These are phyloP conservation scores for Eucalyptus polybractea DNA, from an alignment of 345 rosid genomes.

Conservation along the genomic window DNA sequence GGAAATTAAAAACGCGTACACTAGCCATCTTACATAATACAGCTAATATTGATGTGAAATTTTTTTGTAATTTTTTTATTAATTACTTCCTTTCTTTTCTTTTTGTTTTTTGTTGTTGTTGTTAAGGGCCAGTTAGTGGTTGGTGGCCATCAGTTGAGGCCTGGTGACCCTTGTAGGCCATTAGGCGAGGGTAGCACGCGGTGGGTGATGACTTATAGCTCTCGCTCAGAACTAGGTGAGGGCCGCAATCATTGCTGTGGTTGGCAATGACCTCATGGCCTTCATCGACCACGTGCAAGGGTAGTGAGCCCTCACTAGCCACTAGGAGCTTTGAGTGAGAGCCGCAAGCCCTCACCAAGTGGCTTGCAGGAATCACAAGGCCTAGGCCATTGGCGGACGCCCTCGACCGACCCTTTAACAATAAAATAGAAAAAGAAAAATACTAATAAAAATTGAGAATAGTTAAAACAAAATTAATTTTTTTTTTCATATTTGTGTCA, in stretches of 20 bases:
- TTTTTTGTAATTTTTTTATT: not conserved
- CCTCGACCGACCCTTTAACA: not conserved
- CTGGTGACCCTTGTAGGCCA: accelerated
- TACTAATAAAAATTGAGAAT: too few species aligned
- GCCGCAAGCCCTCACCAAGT: not conserved
- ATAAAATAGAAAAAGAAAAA: too few species aligned
- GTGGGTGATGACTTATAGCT: too few species aligned
- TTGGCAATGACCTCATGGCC: accelerated
- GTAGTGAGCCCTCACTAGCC: not conserved
- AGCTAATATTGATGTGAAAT: accelerated
- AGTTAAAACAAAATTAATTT: too few species aligned
- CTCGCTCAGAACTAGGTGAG: not conserved
- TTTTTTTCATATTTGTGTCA: not conserved
- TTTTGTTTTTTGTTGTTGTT: too few species aligned
- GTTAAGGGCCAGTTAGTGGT: not conserved
- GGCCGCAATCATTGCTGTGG: accelerated
- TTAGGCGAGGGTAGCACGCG: accelerated
- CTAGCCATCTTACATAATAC: not conserved
- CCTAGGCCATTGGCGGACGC: accelerated
- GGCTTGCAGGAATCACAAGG: not conserved
- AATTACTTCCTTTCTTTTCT: not conserved
- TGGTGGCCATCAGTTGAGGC: not conserved
- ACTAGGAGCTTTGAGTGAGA: not conserved
- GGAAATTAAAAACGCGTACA: accelerated
- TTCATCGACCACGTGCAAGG: not conserved